These are phyloP conservation scores for Geranium rotundifolium DNA, from an alignment of 345 rosid species.

Conservation along the genomic window DNA sequence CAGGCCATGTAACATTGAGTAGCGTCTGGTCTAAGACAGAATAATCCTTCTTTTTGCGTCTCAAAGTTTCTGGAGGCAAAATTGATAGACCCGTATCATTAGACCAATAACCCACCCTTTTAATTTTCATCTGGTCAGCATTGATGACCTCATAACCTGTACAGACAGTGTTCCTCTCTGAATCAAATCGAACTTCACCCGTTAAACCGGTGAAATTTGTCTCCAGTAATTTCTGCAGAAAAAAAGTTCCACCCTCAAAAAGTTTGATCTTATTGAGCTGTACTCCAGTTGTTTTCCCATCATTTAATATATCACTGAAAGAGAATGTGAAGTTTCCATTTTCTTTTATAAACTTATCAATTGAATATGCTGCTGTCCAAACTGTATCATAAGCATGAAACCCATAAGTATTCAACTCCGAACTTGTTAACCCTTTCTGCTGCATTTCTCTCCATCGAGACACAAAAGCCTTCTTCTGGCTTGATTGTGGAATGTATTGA, in stretches of 20 bases:
- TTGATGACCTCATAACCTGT: slow-evolving; percentile 71
- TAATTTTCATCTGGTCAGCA: slow-evolving; percentile 28
- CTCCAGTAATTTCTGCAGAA: slow-evolving; percentile 38
- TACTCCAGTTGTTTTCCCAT: slow-evolving; percentile 16
- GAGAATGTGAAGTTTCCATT: slow-evolving; percentile 50
- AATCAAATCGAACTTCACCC: slow-evolving; percentile 49
- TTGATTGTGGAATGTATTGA: slow-evolving; percentile 51
- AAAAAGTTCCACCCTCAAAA: slow-evolving; percentile 44
- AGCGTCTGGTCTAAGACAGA: slow-evolving; percentile 39
- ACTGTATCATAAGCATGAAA: slow-evolving; percentile 79
- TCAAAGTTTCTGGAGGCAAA: slow-evolving; percentile 31
- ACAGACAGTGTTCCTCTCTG: slow-evolving; percentile 33
- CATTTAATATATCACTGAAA: slow-evolving; percentile 21
- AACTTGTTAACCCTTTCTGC: slow-evolving; percentile 25
- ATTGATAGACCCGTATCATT: slow-evolving; percentile 37
- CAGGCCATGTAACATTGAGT: slow-evolving; percentile 59
- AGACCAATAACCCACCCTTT: slow-evolving; percentile 68
- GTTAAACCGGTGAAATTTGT: slow-evolving; percentile 65
- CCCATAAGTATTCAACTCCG: slow-evolving; percentile 50
- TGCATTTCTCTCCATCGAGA: slow-evolving; percentile 41
- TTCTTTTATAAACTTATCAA: slow-evolving; percentile 40
- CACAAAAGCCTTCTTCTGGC: slow-evolving; percentile 31
- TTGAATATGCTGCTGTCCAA: slow-evolving; percentile 59
- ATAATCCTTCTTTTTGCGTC: slow-evolving; percentile 11
- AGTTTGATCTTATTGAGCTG: slow-evolving; percentile 41